phyloP scores from a whole-genome alignment of 306 rosid species.

The Citrullus amarus region DNA sequence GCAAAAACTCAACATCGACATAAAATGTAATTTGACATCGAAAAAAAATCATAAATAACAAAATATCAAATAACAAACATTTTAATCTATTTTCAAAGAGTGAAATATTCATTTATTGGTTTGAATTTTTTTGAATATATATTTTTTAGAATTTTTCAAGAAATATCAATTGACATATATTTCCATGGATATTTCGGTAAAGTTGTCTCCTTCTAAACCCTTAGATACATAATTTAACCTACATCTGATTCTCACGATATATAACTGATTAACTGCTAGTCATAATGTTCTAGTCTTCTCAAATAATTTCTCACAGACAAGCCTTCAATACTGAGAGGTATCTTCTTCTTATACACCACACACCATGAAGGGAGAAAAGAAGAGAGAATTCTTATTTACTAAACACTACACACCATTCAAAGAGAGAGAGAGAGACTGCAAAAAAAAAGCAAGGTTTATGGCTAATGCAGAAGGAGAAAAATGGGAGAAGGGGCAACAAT shows the following conservation, averaged over 20 bases:
- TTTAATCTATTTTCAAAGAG: too few relatives aligned
- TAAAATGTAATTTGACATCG: too few relatives aligned
- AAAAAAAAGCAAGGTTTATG: not conserved
- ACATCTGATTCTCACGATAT: not conserved
- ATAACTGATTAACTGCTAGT: not conserved
- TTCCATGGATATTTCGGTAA: too few relatives aligned
- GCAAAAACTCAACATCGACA: too few relatives aligned
- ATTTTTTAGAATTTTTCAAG: too few relatives aligned
- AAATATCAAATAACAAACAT: too few relatives aligned
- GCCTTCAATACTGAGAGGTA: not conserved
- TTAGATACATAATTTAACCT: not conserved
- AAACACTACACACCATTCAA: not conserved
- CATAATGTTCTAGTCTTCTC: not conserved
- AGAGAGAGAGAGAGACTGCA: not conserved
- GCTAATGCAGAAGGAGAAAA: not conserved
- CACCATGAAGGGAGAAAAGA: not conserved
- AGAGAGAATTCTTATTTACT: not conserved
- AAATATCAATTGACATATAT: too few relatives aligned
- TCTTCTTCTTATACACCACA: not conserved
- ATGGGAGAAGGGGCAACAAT: not conserved
- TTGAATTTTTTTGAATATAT: too few relatives aligned
- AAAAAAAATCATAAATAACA: too few relatives aligned
- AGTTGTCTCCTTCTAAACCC: not conserved
- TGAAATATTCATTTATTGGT: too few relatives aligned
- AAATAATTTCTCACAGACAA: not conserved